A percentile compares a stretch with the other conserved stretches of the same genome.
phyloP scores from a whole-genome alignment of 2,329 filamentous ascomycete genomes.

The Penicillium oxalicum region DNA sequence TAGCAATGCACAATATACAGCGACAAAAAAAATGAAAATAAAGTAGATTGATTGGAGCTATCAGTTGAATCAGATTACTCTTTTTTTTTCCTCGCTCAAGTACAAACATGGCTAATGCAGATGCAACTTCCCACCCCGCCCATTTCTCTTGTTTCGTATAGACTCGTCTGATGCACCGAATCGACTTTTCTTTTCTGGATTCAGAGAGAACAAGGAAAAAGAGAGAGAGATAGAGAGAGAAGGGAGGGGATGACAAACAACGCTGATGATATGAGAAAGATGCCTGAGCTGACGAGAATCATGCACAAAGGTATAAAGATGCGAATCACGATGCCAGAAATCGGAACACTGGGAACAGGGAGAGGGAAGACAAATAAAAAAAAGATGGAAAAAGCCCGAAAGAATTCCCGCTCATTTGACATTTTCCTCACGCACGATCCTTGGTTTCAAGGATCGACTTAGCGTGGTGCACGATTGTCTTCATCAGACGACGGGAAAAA shows the following conservation, averaged over 20 bases:
- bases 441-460: background rate
- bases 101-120: background rate
- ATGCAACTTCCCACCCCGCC: background rate
- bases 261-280: background rate
- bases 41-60: too few relatives aligned
- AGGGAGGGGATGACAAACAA: background rate
- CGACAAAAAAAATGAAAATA: too few relatives aligned
- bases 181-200: background rate
- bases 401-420: too few relatives aligned
- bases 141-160: background rate
- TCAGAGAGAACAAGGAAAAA: background rate
- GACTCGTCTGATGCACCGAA: slow-evolving; percentile 1
- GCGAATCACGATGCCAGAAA: too few relatives aligned
- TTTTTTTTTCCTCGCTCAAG: background rate
- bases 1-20: too few relatives aligned
- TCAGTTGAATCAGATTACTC: too few relatives aligned
- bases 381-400: background rate
- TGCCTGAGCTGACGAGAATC: background rate
- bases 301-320: background rate
- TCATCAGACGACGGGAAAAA: slow-evolving; percentile 32
- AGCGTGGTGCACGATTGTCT: slow-evolving; percentile 18
- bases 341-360: too few relatives aligned
- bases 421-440: slow-evolving; percentile 1
- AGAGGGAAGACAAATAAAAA: background rate
- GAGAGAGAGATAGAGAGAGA: background rate